Percentiles rank a stretch among this genome's conserved stretches.
Conservation (phyloP, 768 basidiomycete genomes). For the Serendipita sp. region DNA sequence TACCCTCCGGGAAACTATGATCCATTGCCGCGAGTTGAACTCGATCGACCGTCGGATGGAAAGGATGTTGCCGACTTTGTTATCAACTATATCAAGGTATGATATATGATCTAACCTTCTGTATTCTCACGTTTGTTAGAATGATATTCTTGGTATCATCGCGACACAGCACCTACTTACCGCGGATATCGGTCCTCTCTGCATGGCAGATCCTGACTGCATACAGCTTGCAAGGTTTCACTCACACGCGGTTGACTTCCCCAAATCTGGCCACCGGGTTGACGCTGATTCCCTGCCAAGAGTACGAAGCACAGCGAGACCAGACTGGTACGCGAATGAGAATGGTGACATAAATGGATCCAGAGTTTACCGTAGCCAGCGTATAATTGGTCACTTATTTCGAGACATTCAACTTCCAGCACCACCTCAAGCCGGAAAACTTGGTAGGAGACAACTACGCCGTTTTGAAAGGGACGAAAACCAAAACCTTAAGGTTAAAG, state of each 20-base stretch:
- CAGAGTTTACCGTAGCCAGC: slow-evolving; percentile 54
- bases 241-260: slow-evolving; percentile 11
- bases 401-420: slow-evolving; percentile 36
- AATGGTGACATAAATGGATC: slow-evolving; percentile 19
- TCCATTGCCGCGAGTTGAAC: neutral
- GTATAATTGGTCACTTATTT: slow-evolving; percentile 56
- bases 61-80: slow-evolving; percentile 13
- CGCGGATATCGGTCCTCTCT: slow-evolving; percentile 10
- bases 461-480: slow-evolving; percentile 9
- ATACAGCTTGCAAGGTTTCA: slow-evolving; percentile 12
- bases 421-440: slow-evolving; percentile 11
- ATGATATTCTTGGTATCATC: slow-evolving; percentile 12
- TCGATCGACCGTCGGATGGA: slow-evolving; percentile 9
- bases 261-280: slow-evolving; percentile 9
- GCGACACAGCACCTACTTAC: slow-evolving; percentile 11
- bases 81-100: slow-evolving; percentile 12
- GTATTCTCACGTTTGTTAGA: slow-evolving; percentile 23
- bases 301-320: slow-evolving; percentile 27
- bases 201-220: slow-evolving; percentile 7
- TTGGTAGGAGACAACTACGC: slow-evolving; percentile 15
- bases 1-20: neutral
- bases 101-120: no score
- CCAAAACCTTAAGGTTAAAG: neutral
- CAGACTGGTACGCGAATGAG: slow-evolving; percentile 62
- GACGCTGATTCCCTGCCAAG: slow-evolving; percentile 1